Conservation (phyloP, 257 asterid genomes). For the Capsicum pubescens region DNA sequence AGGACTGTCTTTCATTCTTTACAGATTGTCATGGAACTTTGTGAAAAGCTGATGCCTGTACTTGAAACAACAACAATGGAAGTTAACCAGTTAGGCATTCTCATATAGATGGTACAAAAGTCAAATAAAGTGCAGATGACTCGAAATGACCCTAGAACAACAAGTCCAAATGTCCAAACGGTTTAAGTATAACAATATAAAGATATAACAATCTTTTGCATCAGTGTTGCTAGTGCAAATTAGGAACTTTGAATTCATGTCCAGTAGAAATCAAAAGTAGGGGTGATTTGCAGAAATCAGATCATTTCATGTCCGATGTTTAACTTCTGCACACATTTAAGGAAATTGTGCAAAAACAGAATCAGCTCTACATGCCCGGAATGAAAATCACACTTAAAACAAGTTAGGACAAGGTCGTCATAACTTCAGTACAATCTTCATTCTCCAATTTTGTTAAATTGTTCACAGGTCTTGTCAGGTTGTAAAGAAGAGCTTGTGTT, state of each 20-base stretch:
- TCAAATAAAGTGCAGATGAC: not conserved
- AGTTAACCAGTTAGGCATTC: not conserved
- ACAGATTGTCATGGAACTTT: not conserved
- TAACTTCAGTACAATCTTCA: conserved; percentile 1
- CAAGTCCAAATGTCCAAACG: not conserved
- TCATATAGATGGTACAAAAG: not conserved
- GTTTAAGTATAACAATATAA: not conserved
- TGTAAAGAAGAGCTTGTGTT: not conserved
- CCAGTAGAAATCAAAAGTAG: not conserved
- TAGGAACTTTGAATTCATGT: not conserved
- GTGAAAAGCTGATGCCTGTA: conserved; percentile 27
- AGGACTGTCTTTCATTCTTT: not conserved
- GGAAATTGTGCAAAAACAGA: not conserved
- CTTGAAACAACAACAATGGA: conserved; percentile 1
- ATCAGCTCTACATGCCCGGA: not conserved
- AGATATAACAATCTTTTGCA: not conserved
- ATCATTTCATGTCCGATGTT: not conserved
- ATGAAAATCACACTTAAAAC: not conserved
- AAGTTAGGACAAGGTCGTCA: not conserved
- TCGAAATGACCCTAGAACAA: not conserved
- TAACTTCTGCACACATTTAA: not conserved
- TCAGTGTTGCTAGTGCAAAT: not conserved
- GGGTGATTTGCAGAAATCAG: not conserved
- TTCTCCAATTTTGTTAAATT: not conserved
- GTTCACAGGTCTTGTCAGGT: not conserved